Percentiles rank a stretch among this genome's conserved stretches.
Conservation (phyloP, 1,139 yeast genomes). For the Diutina pseudorugosa region DNA sequence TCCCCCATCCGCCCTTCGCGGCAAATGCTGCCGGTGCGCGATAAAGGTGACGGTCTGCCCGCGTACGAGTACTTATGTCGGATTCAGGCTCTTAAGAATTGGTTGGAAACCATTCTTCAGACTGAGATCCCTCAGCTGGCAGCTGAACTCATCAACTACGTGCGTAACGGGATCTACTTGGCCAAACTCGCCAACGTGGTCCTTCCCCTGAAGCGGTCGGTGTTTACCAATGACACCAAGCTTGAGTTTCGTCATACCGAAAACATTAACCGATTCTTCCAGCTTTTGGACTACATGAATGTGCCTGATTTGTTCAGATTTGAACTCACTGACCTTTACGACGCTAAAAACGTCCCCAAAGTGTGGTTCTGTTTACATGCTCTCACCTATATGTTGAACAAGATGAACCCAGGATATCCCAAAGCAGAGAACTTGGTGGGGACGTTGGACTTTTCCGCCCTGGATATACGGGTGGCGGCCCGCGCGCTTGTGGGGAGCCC, state of each 20-base stretch:
- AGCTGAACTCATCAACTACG: slow-evolving; percentile 35
- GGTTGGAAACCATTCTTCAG: slow-evolving; percentile 34
- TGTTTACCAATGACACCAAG: slow-evolving; percentile 32
- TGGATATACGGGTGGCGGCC: slow-evolving; percentile 60
- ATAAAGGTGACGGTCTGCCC: not conserved
- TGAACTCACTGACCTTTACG: slow-evolving; percentile 87
- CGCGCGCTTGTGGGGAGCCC: slow-evolving; percentile 49
- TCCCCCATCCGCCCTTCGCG: not conserved
- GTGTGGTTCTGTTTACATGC: slow-evolving; percentile 94
- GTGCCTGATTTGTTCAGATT: slow-evolving; percentile 83
- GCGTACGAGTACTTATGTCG: slow-evolving; percentile 82
- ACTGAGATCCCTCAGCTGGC: slow-evolving; percentile 47
- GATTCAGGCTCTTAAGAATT: slow-evolving; percentile 68
- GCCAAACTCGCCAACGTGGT: slow-evolving; percentile 71
- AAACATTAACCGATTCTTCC: slow-evolving; percentile 77
- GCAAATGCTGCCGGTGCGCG: not conserved
- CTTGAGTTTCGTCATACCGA: slow-evolving; percentile 87
- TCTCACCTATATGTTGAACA: slow-evolving; percentile 41
- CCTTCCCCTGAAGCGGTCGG: slow-evolving; percentile 49
- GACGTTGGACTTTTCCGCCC: slow-evolving; percentile 45
- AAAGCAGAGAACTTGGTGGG: slow-evolving; percentile 44
- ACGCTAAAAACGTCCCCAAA: slow-evolving; percentile 84
- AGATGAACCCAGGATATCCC: not conserved
- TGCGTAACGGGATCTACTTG: slow-evolving; percentile 74
- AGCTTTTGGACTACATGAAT: slow-evolving; percentile 53